phyloP scores from a whole-genome alignment of 2,329 filamentous ascomycete genomes.

The Exophiala oligosperma region DNA sequence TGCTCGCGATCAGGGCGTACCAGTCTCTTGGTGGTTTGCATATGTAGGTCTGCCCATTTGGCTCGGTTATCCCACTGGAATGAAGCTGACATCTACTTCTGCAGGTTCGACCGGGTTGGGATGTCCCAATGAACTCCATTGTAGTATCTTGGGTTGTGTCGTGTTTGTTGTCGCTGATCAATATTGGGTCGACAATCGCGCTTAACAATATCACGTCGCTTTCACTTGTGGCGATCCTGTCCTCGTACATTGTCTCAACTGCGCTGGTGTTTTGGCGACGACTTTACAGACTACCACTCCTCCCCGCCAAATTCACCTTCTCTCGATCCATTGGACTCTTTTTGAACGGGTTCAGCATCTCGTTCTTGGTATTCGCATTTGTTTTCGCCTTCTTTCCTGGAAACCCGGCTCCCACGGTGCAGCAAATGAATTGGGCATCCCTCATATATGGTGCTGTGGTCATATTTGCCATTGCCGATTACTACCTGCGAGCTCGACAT shows the following conservation, averaged over 20 bases:
- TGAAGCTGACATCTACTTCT: neutral
- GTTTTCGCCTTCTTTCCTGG: constrained; percentile 34
- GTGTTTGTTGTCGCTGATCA: constrained; percentile 42
- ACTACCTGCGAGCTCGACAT: constrained; percentile 29
- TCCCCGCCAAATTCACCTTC: constrained; percentile 40
- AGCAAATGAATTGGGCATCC: constrained; percentile 34
- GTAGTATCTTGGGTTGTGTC: constrained; percentile 48
- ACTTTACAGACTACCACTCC: constrained; percentile 36
- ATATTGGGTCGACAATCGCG: constrained; percentile 37
- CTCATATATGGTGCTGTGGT: constrained; percentile 33
- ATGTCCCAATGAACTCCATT: constrained; percentile 29
- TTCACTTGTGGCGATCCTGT: constrained; percentile 39
- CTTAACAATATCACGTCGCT: constrained; percentile 46
- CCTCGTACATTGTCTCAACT: constrained; percentile 42
- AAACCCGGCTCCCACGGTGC: constrained; percentile 19
- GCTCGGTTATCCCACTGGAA: neutral
- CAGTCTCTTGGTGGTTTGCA: constrained; percentile 32
- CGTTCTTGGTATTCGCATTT: constrained; percentile 31
- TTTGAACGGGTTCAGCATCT: constrained; percentile 38
- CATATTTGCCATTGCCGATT: constrained; percentile 31
- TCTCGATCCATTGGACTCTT: constrained; percentile 38
- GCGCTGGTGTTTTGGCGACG: constrained; percentile 39
- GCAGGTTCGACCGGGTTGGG: constrained; percentile 25
- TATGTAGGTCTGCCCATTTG: constrained; percentile 22
- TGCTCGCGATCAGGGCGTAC: constrained; percentile 44